Conservation (phyloP, 306 rosid genomes). For the Carpinus fangiana region DNA sequence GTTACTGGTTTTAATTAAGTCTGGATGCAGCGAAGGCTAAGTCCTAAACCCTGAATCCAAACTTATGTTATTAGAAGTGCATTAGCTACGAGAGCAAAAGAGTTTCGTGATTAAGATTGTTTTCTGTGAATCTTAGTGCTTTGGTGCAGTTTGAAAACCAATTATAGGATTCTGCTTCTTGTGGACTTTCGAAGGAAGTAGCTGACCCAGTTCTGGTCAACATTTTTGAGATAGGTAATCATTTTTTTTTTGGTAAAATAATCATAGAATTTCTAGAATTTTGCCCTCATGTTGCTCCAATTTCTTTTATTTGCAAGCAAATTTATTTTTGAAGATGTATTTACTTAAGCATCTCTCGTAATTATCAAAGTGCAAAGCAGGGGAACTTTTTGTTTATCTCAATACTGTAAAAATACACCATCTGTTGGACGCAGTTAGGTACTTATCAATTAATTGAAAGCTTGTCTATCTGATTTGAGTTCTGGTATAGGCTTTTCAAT, state of each 20-base stretch:
- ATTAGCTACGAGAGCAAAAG: slow-evolving; percentile 58
- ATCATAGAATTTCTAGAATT: neutral
- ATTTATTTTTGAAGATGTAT: slow-evolving; percentile 14
- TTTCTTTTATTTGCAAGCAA: neutral
- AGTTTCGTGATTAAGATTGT: slow-evolving; percentile 27
- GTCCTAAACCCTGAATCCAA: too few species aligned
- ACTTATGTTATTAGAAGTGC: slow-evolving; percentile 49
- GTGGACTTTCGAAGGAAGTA: slow-evolving; percentile 13
- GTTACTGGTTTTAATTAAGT: neutral
- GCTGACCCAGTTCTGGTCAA: slow-evolving; percentile 24
- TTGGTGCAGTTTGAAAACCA: slow-evolving; percentile 23
- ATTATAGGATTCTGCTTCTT: slow-evolving; percentile 21
- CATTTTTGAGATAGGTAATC: slow-evolving; percentile 28
- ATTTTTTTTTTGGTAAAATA: slow-evolving; percentile 1
- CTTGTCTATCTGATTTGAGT: neutral
- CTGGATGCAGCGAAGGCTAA: neutral
- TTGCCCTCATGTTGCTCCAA: neutral
- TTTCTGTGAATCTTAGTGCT: slow-evolving; percentile 2
- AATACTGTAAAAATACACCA: slow-evolving; percentile 1
- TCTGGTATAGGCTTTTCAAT: neutral
- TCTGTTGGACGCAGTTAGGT: neutral
- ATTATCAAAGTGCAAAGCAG: neutral
- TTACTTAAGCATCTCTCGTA: slow-evolving; percentile 15
- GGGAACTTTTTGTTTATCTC: neutral
- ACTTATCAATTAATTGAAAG: neutral